Base-by-base conservation (phyloP, 208 protist genomes). In the Crithidia bombi region DNA sequence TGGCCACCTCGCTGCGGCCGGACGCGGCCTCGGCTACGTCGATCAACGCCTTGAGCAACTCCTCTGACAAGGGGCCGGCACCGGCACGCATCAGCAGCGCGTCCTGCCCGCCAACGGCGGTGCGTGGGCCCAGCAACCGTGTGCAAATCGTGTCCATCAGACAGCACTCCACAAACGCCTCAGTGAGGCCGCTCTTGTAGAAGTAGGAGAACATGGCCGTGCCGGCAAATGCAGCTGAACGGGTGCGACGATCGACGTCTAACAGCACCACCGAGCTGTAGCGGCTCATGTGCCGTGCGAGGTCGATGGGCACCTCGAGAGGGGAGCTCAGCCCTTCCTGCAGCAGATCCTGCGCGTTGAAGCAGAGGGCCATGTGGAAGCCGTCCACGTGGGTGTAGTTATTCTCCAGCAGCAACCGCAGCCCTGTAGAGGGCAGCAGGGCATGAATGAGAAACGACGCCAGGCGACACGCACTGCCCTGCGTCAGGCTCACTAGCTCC, bases 281-380 rank as follows among this genome's bases (percentile, higher is more conserved):
- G 54, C 81, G 82, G 35, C 54, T 65, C 41, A 90, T 55, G 65
- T 87, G 77, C 7, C 77, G 75, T 44, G 67, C 75, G 25, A 92
- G 59, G 62, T 94, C 86, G 25, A 94, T 59, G 12, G 82, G 79
- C n/a, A 82, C 77, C 82, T 90, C 85, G 35, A 83, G 67, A 5
- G 81, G 46, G 21, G 70, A 75, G 50, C 58, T 68, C 32, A 72
- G 43, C 15, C 51, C 55, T 17, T 75, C 79, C 44, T 77, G 77
- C 46, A 91, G 73, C 35, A 86, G 39, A 51, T 91, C 65, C 30
- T 64, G 63, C 23, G 74, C 80, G 59, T 85, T 82, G 76, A 92
- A 91, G 65, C 86, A 93, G 51, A 95, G 68, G 6, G 81, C 81
- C 52, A 93, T 68, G 71, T 95, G 90, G 35, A 95, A 63, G 33